These are phyloP conservation scores for Ascoidea asiatica DNA, from an alignment of 805 yeast genomes.

Conservation along the genomic window DNA sequence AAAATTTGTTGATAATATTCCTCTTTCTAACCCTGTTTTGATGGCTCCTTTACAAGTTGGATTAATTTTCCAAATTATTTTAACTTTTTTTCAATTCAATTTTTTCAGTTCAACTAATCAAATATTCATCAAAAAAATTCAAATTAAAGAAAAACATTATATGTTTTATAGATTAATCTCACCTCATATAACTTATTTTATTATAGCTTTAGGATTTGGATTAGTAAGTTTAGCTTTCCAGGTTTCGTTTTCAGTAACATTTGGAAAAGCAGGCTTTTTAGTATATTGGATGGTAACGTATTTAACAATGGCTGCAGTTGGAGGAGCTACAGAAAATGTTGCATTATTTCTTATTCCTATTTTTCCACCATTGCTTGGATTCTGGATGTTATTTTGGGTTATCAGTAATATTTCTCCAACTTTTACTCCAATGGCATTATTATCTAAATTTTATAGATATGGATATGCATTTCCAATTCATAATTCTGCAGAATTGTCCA, in stretches of 20 bases:
- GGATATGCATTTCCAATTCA: conserved; percentile 63
- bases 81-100: conserved; percentile 58
- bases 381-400: conserved; percentile 64
- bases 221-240: conserved; percentile 58
- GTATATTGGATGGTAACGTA: conserved; percentile 61
- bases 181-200: conserved; percentile 38
- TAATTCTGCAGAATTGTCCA: conserved; percentile 47
- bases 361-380: conserved; percentile 53
- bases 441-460: conserved; percentile 42
- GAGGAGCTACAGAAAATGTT: conserved; percentile 58
- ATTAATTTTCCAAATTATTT: conserved; percentile 53
- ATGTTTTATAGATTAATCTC: conserved; percentile 36
- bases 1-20: conserved; percentile 30
- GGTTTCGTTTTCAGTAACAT: conserved; percentile 40
- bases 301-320: conserved; percentile 63
- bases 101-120: conserved; percentile 44
- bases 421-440: conserved; percentile 48
- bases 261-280: conserved; percentile 59
- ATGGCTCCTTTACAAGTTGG: conserved; percentile 67
- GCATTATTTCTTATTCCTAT: conserved; percentile 35
- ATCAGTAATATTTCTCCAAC: conserved; percentile 57
- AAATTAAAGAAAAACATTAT: conserved; percentile 29
- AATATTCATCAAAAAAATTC: conserved; percentile 30
- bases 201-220: conserved; percentile 44
- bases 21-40: conserved; percentile 33